Evolutionary conservation across 2,329 filamentous ascomycete species (phyloP).

Genomic region (Beauveria sp.): DNA sequence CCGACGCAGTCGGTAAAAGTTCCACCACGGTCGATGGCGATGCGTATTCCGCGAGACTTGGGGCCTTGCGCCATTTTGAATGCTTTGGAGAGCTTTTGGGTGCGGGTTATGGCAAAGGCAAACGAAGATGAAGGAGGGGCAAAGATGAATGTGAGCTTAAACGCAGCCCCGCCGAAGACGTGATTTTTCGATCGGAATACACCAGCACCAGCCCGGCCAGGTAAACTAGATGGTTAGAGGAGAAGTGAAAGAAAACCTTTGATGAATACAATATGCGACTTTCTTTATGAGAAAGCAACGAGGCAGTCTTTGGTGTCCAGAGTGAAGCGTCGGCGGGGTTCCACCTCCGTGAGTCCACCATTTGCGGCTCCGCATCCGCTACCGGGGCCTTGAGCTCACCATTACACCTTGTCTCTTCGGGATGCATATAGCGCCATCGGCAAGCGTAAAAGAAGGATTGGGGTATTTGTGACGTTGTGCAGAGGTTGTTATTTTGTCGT

Average conservation of each 20-base stretch:
- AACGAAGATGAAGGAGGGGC: neutral
- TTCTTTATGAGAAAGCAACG: neutral
- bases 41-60: slow-evolving; percentile 55
- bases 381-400: neutral
- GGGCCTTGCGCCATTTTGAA: slow-evolving; percentile 26
- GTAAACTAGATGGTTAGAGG: neutral
- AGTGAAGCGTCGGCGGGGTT: slow-evolving; percentile 15
- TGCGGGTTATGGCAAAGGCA: slow-evolving; percentile 4
- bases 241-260: neutral
- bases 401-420: neutral
- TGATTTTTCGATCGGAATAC: neutral
- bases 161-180: neutral
- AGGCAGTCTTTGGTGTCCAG: neutral
- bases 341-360: slow-evolving; percentile 13
- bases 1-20: slow-evolving; percentile 92
- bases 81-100: neutral
- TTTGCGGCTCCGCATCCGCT: slow-evolving; percentile 6
- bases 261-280: neutral
- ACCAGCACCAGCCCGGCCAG: neutral
- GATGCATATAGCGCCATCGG: neutral
- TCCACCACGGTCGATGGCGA: slow-evolving; percentile 73
- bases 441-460: too few species aligned
- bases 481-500: neutral
- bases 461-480: too few species aligned
- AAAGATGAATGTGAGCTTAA: neutral